Conservation (phyloP, 1,284 basidiomycete species). For the Pseudozyma pruni region DNA sequence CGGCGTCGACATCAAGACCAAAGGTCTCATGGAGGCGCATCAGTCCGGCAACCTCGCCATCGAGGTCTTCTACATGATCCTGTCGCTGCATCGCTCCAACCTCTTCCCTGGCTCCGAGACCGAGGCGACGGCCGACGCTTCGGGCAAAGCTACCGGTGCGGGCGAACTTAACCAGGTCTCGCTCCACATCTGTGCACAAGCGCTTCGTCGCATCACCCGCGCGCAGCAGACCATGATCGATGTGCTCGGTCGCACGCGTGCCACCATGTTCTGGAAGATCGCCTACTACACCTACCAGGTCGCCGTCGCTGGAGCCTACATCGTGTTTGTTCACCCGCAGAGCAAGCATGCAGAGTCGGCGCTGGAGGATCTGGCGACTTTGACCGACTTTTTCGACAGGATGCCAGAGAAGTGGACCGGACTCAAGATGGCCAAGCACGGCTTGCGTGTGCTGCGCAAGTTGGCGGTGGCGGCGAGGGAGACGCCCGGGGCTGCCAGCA, state of each 20-base stretch:
- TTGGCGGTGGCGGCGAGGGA: slow-evolving; percentile 37
- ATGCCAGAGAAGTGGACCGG: slow-evolving; percentile 43
- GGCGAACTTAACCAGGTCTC: slow-evolving; percentile 24
- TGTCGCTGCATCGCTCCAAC: slow-evolving; percentile 35
- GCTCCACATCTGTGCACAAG: slow-evolving; percentile 38
- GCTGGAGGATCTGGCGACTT: slow-evolving; percentile 33
- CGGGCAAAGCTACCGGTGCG: slow-evolving; percentile 2
- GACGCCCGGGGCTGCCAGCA: slow-evolving; percentile 33
- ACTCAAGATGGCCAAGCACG: slow-evolving; percentile 40
- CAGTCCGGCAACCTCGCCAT: slow-evolving; percentile 39
- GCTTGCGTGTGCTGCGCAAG: slow-evolving; percentile 42
- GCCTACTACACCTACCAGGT: slow-evolving; percentile 46
- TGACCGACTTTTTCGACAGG: slow-evolving; percentile 40
- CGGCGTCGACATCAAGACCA: slow-evolving; percentile 37
- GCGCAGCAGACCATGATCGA: slow-evolving; percentile 42
- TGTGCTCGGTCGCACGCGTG: slow-evolving; percentile 23
- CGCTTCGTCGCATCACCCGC: slow-evolving; percentile 33
- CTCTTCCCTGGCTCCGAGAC: slow-evolving; percentile 18
- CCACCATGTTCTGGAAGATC: slow-evolving; percentile 49
- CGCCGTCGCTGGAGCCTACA: slow-evolving; percentile 40
- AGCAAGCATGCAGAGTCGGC: slow-evolving; percentile 37
- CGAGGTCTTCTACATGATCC: slow-evolving; percentile 37
- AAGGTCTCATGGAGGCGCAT: slow-evolving; percentile 42
- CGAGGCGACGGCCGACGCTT: neutral
- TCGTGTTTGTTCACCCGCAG: slow-evolving; percentile 36